These are phyloP conservation scores for Pulveroboletus sp. DNA, from an alignment of 768 basidiomycete genomes.

Conservation along the genomic window DNA sequence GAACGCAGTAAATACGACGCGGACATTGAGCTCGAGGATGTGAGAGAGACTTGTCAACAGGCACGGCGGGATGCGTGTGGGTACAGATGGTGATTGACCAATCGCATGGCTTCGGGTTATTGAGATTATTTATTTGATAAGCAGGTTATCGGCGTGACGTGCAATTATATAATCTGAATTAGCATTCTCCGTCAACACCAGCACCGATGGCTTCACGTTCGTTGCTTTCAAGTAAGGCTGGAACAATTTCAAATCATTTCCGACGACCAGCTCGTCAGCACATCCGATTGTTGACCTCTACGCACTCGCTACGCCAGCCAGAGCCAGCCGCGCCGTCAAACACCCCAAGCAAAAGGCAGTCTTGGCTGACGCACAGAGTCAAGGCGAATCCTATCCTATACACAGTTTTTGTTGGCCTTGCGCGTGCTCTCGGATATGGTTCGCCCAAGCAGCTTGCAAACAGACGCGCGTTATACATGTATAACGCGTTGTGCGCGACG, in stretches of 20 bases:
- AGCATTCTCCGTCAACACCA: not conserved
- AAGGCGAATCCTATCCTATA: conserved; percentile 47
- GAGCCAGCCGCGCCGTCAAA: conserved; percentile 3
- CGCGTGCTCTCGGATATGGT: conserved; percentile 55
- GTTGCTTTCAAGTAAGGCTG: conserved; percentile 10
- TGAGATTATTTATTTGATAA: no score
- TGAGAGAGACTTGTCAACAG: no score
- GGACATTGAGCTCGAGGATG: conserved; percentile 40
- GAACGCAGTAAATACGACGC: conserved; percentile 48
- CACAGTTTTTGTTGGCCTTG: conserved; percentile 45
- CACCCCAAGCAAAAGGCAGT: conserved; percentile 27
- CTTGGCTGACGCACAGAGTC: conserved; percentile 57
- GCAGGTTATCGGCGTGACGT: no score
- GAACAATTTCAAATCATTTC: conserved; percentile 1
- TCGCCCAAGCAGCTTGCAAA: conserved; percentile 62
- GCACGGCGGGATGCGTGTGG: no score
- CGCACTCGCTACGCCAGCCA: conserved; percentile 4
- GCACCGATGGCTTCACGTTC: conserved; percentile 15
- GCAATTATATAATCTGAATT: conserved; percentile 9
- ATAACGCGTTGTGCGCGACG: conserved; percentile 53
- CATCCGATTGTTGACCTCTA: conserved; percentile 12
- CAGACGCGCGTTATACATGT: conserved; percentile 54
- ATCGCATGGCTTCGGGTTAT: no score
- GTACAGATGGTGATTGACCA: no score
- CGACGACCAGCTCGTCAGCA: conserved; percentile 9